Evolutionary conservation across 2,329 filamentous ascomycete genomes (phyloP).

Genomic region (Epichloe aotearoae): DNA sequence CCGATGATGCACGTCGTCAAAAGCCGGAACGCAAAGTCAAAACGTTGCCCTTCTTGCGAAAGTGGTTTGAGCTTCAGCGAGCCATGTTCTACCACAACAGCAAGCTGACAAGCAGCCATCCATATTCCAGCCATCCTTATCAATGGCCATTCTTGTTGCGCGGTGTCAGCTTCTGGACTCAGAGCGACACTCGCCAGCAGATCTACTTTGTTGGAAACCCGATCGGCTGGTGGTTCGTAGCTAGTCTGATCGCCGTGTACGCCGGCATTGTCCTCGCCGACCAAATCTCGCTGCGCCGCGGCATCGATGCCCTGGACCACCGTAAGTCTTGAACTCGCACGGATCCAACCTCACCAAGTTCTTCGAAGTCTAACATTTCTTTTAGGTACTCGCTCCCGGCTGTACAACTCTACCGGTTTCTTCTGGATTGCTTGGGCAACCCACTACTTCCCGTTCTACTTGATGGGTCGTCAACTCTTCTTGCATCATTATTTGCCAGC

Average conservation of each 20-base stretch:
- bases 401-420: slow-evolving; percentile 98
- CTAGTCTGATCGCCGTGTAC: slow-evolving; percentile 84
- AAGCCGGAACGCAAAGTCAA: slow-evolving; percentile 72
- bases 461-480: slow-evolving; percentile 97
- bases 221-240: slow-evolving; percentile 92
- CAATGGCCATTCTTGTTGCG: slow-evolving; percentile 96
- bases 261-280: slow-evolving; percentile 85
- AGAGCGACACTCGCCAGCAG: slow-evolving; percentile 86
- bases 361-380: slow-evolving; percentile 16
- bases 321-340: slow-evolving; percentile 48
- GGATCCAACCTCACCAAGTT: no score
- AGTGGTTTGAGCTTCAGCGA: slow-evolving; percentile 92
- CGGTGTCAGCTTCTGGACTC: slow-evolving; percentile 98
- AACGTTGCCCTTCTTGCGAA: slow-evolving; percentile 73
- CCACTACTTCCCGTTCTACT: slow-evolving; percentile 93
- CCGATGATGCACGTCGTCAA: slow-evolving; percentile 57
- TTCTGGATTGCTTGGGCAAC: slow-evolving; percentile 97
- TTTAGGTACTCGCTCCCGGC: slow-evolving; percentile 71
- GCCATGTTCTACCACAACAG: slow-evolving; percentile 99
- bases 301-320: slow-evolving; percentile 82
- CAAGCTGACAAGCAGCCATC: slow-evolving; percentile 90
- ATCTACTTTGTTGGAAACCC: slow-evolving; percentile 99
- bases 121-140: slow-evolving; percentile 87
- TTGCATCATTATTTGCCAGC: slow-evolving; percentile 94
- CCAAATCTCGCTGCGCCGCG: slow-evolving; percentile 83